Conservation (phyloP, 176 grass and related monocot species). For the Avena insularis region DNA sequence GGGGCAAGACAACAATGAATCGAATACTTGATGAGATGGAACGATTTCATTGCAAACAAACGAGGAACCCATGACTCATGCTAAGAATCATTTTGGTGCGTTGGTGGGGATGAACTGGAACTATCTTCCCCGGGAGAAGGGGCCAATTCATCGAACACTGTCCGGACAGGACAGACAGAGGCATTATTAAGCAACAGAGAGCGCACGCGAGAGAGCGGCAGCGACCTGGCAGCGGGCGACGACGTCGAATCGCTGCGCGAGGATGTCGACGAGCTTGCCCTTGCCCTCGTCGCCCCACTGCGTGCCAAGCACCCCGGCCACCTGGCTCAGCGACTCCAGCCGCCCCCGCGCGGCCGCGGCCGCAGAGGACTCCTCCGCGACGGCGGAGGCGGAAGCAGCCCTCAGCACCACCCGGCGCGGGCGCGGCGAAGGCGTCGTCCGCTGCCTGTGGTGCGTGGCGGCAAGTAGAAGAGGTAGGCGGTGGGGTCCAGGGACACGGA, state of each 20-base stretch:
- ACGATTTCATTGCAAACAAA: background rate
- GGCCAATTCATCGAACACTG: constrained; percentile 47
- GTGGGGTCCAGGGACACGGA: constrained; percentile 29
- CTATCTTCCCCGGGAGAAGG: background rate
- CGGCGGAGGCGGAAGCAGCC: constrained; percentile 28
- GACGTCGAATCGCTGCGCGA: constrained; percentile 81
- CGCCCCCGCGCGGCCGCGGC: constrained; percentile 45
- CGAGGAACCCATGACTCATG: background rate
- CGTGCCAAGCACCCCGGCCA: constrained; percentile 78
- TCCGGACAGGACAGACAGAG: background rate
- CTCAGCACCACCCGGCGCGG: background rate
- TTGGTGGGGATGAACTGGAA: too few relatives aligned
- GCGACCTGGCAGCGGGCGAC: constrained; percentile 89
- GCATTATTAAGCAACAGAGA: background rate
- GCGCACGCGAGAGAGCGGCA: background rate
- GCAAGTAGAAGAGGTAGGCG: constrained; percentile 39
- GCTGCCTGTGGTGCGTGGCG: background rate
- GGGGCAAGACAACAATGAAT: background rate
- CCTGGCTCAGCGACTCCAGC: constrained; percentile 89
- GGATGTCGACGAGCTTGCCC: constrained; percentile 85
- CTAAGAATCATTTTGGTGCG: background rate
- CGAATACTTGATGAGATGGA: background rate
- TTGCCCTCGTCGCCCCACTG: constrained; percentile 99
- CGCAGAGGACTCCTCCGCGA: constrained; percentile 44
- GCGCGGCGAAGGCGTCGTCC: background rate